Evolutionary conservation across 2,329 filamentous ascomycete species (phyloP).

Genomic region (Colletotrichum costaricense): DNA sequence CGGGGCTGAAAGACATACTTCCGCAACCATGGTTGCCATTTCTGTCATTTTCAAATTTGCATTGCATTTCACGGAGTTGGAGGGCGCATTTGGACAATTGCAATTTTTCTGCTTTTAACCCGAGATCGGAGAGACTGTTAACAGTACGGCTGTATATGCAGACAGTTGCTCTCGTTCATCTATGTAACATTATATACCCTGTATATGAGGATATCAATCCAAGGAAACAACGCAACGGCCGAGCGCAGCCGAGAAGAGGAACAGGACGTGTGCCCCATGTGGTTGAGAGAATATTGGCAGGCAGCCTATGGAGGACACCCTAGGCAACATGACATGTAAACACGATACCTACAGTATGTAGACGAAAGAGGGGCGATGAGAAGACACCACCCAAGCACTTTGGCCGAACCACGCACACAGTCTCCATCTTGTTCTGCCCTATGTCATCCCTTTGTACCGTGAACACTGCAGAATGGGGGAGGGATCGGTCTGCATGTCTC

Average conservation of each 20-base stretch:
- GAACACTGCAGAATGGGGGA: conserved; percentile 25
- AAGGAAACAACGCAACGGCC: conserved; percentile 3
- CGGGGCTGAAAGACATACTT: conserved; percentile 14
- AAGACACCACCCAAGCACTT: neutral
- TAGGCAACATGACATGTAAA: conserved; percentile 7
- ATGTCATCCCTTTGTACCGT: conserved; percentile 2
- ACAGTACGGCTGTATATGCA: neutral
- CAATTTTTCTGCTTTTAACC: neutral
- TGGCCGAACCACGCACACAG: neutral
- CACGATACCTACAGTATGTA: neutral
- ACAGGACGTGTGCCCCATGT: neutral
- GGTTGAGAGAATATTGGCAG: neutral
- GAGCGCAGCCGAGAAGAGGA: neutral
- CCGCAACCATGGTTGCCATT: conserved; percentile 8
- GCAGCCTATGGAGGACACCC: conserved; percentile 1
- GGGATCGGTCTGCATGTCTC: conserved; percentile 34
- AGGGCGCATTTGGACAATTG: neutral
- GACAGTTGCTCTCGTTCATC: conserved; percentile 1
- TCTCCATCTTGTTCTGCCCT: neutral
- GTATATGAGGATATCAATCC: conserved; percentile 28
- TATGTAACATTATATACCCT: conserved; percentile 35
- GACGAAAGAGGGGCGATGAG: neutral
- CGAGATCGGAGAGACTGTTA: neutral
- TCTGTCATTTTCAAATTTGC: neutral
- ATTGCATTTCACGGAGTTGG: conserved; percentile 29